Percentiles rank a stretch among this genome's conserved stretches.
Evolutionary conservation across 148 eudicot species (phyloP).

Genomic region (Suaeda aralocaspica): DNA sequence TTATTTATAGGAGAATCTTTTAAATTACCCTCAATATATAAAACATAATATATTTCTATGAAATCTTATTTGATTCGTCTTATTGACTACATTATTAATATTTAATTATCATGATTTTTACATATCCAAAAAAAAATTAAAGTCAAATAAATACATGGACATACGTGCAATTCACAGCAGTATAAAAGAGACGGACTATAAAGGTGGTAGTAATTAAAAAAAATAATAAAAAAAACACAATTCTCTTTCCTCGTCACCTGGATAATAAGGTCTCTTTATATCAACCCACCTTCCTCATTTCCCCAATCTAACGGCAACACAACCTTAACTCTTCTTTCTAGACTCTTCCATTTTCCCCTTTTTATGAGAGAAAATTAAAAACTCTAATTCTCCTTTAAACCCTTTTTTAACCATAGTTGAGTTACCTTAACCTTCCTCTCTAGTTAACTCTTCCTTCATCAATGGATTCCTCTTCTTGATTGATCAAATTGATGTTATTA

Average conservation of each 20-base stretch:
- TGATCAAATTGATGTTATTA: not conserved
- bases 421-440: constrained; percentile 4
- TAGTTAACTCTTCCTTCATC: not conserved
- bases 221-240: not conserved
- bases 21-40: too few species aligned
- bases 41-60: too few species aligned
- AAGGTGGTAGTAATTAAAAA: too few species aligned
- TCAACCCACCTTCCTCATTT: not conserved
- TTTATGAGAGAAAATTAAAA: not conserved
- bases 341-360: constrained; percentile 26
- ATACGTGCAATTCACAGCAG: too few species aligned
- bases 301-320: constrained; percentile 26
- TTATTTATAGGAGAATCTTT: too few species aligned
- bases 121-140: too few species aligned
- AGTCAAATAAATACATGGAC: too few species aligned
- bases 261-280: not conserved
- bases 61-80: too few species aligned
- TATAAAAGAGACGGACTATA: too few species aligned
- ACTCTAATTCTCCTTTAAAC: not conserved
- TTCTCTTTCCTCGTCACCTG: constrained; percentile 21
- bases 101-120: too few species aligned
- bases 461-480: not conserved
- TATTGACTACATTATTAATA: too few species aligned
- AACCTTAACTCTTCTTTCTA: constrained; percentile 19
- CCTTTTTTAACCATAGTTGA: constrained; percentile 24